Conservation (phyloP, 1,284 basidiomycete genomes). For the Termitomyces sp. region DNA sequence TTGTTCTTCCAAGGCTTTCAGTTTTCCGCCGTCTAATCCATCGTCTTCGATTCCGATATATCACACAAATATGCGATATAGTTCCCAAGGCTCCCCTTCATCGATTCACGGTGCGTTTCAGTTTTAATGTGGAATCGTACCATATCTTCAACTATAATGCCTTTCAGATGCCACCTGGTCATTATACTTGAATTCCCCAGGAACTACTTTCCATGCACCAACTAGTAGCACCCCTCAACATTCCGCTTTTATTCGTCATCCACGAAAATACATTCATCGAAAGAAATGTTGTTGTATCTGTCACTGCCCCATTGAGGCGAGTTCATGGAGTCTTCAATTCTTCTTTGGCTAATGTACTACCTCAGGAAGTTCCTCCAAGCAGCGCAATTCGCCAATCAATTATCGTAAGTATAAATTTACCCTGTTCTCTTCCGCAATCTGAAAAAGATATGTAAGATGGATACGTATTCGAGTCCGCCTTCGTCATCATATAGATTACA, state of each 20-base stretch:
- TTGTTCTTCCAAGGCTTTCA: slow-evolving; percentile 6
- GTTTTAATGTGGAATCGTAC: neutral
- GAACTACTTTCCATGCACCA: neutral
- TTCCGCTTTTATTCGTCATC: neutral
- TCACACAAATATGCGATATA: slow-evolving; percentile 5
- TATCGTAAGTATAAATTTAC: neutral
- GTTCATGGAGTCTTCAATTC: neutral
- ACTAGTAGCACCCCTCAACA: neutral
- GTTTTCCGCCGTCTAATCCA: slow-evolving; percentile 14
- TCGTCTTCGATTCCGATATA: slow-evolving; percentile 8
- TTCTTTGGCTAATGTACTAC: neutral
- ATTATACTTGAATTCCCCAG: neutral
- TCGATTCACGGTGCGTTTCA: neutral
- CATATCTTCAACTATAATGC: neutral
- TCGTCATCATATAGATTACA: neutral
- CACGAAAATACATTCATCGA: neutral
- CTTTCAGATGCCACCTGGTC: neutral
- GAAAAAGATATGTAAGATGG: neutral
- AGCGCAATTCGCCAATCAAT: neutral
- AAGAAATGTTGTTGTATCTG: neutral
- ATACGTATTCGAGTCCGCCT: neutral
- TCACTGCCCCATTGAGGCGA: neutral
- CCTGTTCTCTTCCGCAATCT: neutral
- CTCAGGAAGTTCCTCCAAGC: neutral
- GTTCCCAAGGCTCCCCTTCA: neutral